A percentile compares a stretch with the other conserved stretches of the same genome.
phyloP scores from a whole-genome alignment of 805 yeast species.

The Maudiozyma bulderi region DNA sequence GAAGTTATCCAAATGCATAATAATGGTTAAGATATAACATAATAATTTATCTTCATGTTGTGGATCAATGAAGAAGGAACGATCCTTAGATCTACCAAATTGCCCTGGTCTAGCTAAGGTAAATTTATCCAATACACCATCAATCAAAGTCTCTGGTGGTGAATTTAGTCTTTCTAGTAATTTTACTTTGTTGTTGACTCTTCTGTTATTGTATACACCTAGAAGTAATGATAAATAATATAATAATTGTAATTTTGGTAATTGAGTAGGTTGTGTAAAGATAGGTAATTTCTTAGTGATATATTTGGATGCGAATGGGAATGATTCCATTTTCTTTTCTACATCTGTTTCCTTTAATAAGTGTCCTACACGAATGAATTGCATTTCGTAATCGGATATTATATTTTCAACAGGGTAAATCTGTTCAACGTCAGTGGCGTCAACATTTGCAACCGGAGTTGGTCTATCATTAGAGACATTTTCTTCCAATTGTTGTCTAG shows the following conservation, averaged over 20 bases:
- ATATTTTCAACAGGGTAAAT: constrained; percentile 67
- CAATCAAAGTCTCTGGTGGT: constrained; percentile 66
- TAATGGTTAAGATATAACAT: constrained; percentile 63
- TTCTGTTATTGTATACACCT: constrained; percentile 70
- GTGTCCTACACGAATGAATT: constrained; percentile 53
- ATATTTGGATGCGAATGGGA: constrained; percentile 57
- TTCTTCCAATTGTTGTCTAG: constrained; percentile 51
- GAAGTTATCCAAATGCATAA: constrained; percentile 69
- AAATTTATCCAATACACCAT: constrained; percentile 63
- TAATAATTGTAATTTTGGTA: constrained; percentile 55
- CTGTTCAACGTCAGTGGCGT: constrained; percentile 76
- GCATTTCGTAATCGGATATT: constrained; percentile 58
- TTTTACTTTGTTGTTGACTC: constrained; percentile 48
- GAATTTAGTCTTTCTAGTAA: constrained; percentile 52
- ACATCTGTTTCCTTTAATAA: constrained; percentile 45
- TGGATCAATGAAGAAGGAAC: constrained; percentile 77
- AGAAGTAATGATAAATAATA: constrained; percentile 71
- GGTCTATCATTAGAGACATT: constrained; percentile 63
- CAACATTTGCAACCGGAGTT: constrained; percentile 65
- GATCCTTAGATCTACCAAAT: constrained; percentile 66
- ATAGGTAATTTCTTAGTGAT: constrained; percentile 39
- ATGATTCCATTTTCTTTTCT: constrained; percentile 41
- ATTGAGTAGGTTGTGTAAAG: constrained; percentile 37
- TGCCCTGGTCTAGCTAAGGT: constrained; percentile 55
- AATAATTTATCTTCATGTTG: constrained; percentile 77